phyloP scores from a whole-genome alignment of 495 filamentous ascomycete species.

The Aspergillus incahuasiensis region DNA sequence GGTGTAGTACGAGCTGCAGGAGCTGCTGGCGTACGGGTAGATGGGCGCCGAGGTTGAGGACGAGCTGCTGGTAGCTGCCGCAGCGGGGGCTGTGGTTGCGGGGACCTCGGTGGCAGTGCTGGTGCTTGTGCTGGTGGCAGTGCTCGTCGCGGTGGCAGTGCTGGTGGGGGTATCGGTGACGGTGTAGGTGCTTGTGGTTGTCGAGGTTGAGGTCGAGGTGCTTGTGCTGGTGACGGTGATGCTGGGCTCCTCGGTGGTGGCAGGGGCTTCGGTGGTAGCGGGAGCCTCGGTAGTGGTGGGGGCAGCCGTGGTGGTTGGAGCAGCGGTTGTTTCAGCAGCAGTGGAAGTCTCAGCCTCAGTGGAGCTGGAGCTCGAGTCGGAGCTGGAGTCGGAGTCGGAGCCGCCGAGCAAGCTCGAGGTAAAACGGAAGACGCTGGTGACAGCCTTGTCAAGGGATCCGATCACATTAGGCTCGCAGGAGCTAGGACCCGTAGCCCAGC shows the following conservation, averaged over 20 bases:
- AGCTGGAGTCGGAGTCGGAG: neutral
- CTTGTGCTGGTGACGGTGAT: neutral
- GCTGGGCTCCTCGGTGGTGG: neutral
- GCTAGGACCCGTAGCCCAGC: conserved; percentile 36
- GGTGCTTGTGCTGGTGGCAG: too few relatives aligned
- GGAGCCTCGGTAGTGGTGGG: neutral
- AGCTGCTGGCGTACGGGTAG: conserved; percentile 6
- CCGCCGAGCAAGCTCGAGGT: neutral
- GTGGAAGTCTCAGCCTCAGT: neutral
- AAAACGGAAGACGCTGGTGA: conserved; percentile 1
- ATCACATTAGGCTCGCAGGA: conserved; percentile 12
- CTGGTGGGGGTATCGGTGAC: neutral
- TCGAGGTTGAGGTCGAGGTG: neutral
- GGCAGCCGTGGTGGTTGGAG: neutral
- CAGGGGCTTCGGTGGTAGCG: neutral
- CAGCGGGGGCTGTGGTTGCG: too few relatives aligned
- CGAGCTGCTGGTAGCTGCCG: too few relatives aligned
- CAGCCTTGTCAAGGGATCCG: neutral
- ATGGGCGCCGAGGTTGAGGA: conserved; percentile 1
- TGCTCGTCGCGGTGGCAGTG: neutral
- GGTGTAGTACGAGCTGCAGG: conserved; percentile 40
- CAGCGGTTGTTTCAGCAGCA: too few relatives aligned
- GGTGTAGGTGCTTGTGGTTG: too few relatives aligned
- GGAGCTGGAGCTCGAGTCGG: neutral
- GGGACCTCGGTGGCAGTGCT: neutral